A percentile compares a stretch with the other conserved stretches of the same genome.
phyloP scores from a whole-genome alignment of 176 grass and related monocot species.

The Cymbopogon citratus region DNA sequence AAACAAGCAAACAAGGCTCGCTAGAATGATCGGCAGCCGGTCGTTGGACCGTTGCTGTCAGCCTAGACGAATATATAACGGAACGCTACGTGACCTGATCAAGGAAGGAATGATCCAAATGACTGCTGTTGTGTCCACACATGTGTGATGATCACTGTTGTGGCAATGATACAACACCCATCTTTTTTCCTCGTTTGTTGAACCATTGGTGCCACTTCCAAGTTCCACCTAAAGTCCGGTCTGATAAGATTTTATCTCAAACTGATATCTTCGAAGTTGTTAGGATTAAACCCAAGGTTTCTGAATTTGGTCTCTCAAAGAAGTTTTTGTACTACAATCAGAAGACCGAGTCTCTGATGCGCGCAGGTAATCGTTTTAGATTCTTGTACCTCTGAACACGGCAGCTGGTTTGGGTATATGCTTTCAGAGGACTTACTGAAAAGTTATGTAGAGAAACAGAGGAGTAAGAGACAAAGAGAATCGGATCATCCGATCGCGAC shows the following conservation, averaged over 20 bases:
- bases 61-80: not conserved
- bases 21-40: not conserved
- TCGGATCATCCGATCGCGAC: not conserved
- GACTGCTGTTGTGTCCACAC: not conserved
- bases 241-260: not conserved
- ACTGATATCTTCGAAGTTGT: not conserved
- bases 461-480: not conserved
- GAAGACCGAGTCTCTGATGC: no score
- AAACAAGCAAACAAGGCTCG: not conserved
- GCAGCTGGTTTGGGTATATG: not conserved
- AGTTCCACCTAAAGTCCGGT: not conserved
- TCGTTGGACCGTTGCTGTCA: slow-evolving; percentile 23
- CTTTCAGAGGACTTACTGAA: not conserved
- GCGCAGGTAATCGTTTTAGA: no score
- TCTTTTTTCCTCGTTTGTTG: not conserved
- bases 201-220: not conserved
- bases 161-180: no score
- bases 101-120: not conserved
- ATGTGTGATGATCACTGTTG: no score
- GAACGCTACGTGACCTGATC: not conserved
- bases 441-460: not conserved
- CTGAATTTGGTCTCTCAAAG: no score
- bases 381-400: not conserved
- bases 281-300: not conserved
- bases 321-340: no score